Evolutionary conservation across 805 yeast species (phyloP), one percentile per base, ranked within the genome.

Genomic region (Kuraishia molischiana): DNA sequence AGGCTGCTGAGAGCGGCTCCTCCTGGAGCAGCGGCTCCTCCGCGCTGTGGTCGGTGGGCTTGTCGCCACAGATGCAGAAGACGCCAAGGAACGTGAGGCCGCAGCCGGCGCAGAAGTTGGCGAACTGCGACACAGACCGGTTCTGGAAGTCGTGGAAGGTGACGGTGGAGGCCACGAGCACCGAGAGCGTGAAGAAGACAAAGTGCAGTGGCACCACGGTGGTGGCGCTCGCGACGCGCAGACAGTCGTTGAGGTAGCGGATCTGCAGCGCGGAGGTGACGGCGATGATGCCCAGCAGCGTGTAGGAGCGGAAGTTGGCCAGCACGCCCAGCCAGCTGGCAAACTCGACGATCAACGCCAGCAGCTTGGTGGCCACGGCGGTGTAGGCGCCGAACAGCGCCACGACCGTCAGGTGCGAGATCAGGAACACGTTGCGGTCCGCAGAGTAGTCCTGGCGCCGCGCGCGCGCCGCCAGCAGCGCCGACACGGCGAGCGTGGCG

Each of bases 131-230:
- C 1, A 40, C 10, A 4, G 57, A 38, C 28, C 50, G 50, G 32
- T 54, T 48, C 3, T 56, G 53, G 37, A 67, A 66, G 38, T 67
- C 72, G 21, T 58, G 55, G 43, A 65, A 67, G 5, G 67, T 54
- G 5, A 63, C 45, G 9, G 61, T 59, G 0, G 72, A 65, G n/a
- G 69, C 70, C 5, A 59, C 26, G 20, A 64, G 53, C 3, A 67
- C 70, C 3, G 69, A 58, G 8, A 62, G 41, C 1, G 72, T 67
- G 54, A 71, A 70, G 24, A 66, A 58, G 4, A 62, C 69, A 52
- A 69, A 70, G 45, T 69, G 74, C 29, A 68, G 58, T 0, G 77
- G 76, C 6, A 71, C 65, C 3, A 71, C 74, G 5, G 63, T 59
- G 29, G 72, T 66, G 2, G 71, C 64, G 14, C 62, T 62, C 37